Percentiles rank a stretch among this genome's conserved stretches.
Evolutionary conservation across 805 yeast genomes (phyloP).

Genomic region (Starmera pachycereana): DNA sequence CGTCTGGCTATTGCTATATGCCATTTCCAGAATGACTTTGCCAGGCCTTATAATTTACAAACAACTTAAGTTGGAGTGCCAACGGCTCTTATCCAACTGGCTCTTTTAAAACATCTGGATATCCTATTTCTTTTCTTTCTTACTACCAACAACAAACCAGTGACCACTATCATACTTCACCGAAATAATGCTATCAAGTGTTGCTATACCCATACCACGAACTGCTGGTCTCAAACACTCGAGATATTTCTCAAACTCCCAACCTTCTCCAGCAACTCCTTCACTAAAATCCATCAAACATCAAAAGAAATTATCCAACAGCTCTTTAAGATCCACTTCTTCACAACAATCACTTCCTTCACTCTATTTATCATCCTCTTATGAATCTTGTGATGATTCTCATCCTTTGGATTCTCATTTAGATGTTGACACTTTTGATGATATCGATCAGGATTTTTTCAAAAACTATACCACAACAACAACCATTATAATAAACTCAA

Average conservation of each 20-base stretch:
- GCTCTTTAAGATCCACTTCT: not conserved
- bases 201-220: not conserved
- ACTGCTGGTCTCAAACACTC: slow-evolving; percentile 6
- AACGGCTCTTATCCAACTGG: too few relatives aligned
- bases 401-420: slow-evolving; percentile 12
- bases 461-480: not conserved
- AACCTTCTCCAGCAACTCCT: slow-evolving; percentile 9
- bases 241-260: slow-evolving; percentile 1
- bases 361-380: slow-evolving; percentile 3
- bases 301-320: slow-evolving; percentile 10
- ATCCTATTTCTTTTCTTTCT: too few relatives aligned
- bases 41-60: too few relatives aligned
- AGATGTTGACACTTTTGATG: slow-evolving; percentile 2
- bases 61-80: too few relatives aligned
- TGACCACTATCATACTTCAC: not conserved
- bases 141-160: not conserved
- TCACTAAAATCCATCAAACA: slow-evolving; percentile 15
- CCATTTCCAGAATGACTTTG: too few relatives aligned
- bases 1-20: too few relatives aligned
- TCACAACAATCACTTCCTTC: slow-evolving; percentile 1
- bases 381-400: slow-evolving; percentile 7
- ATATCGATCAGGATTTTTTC: slow-evolving; percentile 4
- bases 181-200: not conserved
- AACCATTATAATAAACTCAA: slow-evolving; percentile 3
- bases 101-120: too few relatives aligned